Base-by-base conservation (phyloP, 495 filamentous ascomycete genomes). In the Hypoxylon rickii region DNA sequence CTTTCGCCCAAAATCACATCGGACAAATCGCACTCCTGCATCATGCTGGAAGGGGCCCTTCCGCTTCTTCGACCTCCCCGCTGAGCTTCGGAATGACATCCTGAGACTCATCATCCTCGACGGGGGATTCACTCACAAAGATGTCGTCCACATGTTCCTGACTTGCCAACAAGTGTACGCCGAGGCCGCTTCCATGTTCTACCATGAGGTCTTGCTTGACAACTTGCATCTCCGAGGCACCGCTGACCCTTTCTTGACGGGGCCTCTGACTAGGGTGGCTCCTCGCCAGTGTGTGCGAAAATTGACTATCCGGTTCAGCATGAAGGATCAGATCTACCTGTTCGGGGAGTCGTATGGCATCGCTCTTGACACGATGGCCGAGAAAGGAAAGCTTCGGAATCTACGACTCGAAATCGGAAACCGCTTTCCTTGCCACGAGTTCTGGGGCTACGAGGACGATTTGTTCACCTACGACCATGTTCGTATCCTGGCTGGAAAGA, bases 51-150 rank as follows among this genome's bases (percentile, higher is more conserved):
- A 48, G 0, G 63, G 59, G 2, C 51, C 57, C 4, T 64, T 69
- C 8, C 64, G 58, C 34, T 58, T 67, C 19, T 68, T 70, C 20
- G 61, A 70, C 13, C 59, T 70, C 0, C 67, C 67, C 5, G 44
- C 60, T 6, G 67, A 70, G 45, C 22, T 70, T 4, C 55, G 65
- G 36, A 46, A 55, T 8, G 31, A 54, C 3, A 65, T 70, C 40
- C 29, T 70, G 0, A 42, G 37, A n/a, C 16, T 53, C 1, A 37
- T 64, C 1, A 44, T 64, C 37, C 34, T 53, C 2, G 43, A 50
- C 7, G 46, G 37, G 12, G 57, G 58, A 18, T 39, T 22, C 31
- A 42, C 42, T 18, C 29, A 52, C 10, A 54, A 37, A 37, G 45
- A 67, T 42, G 38, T 48, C 0, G 3, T 65, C 1, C 24, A 42